These are phyloP conservation scores for Scutellaria galericulata DNA, from an alignment of 257 asterid species.

Conservation along the genomic window DNA sequence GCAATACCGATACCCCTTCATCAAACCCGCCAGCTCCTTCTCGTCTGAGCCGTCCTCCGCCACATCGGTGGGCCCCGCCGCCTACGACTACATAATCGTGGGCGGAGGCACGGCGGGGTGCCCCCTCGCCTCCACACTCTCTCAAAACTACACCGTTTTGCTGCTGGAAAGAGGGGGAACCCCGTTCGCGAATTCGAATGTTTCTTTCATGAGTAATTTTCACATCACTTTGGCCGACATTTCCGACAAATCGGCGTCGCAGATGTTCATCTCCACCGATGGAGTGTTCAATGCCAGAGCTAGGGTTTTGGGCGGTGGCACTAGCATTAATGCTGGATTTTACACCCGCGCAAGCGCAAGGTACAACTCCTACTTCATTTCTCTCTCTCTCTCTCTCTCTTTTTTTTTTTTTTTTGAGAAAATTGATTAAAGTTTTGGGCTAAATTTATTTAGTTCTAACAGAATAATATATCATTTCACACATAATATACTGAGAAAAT, in stretches of 20 bases:
- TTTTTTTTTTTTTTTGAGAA: neutral
- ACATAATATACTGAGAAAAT: no score
- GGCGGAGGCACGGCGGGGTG: conserved; percentile 99
- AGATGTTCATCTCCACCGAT: conserved; percentile 84
- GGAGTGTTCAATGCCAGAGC: conserved; percentile 90
- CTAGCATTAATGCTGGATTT: conserved; percentile 88
- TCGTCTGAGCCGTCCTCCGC: conserved; percentile 46
- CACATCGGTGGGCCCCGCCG: conserved; percentile 28
- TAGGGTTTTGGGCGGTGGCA: conserved; percentile 90
- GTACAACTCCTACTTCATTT: conserved; percentile 45
- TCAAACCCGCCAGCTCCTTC: conserved; percentile 64
- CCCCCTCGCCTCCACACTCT: conserved; percentile 87
- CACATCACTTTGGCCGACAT: conserved; percentile 80
- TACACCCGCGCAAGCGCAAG: conserved; percentile 89
- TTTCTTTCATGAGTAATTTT: conserved; percentile 82
- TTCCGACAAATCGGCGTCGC: conserved; percentile 84
- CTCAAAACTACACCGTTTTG: conserved; percentile 73
- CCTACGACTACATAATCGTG: conserved; percentile 78
- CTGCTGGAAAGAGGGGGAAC: conserved; percentile 90
- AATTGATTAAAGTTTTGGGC: no score
- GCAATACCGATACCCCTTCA: conserved; percentile 63
- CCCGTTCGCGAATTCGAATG: conserved; percentile 81
- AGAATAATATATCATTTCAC: no score
- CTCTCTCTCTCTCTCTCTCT: no score
- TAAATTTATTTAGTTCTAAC: no score